Base-by-base conservation (phyloP, 2,329 filamentous ascomycete species). In the Aureobasidium uvarum region DNA sequence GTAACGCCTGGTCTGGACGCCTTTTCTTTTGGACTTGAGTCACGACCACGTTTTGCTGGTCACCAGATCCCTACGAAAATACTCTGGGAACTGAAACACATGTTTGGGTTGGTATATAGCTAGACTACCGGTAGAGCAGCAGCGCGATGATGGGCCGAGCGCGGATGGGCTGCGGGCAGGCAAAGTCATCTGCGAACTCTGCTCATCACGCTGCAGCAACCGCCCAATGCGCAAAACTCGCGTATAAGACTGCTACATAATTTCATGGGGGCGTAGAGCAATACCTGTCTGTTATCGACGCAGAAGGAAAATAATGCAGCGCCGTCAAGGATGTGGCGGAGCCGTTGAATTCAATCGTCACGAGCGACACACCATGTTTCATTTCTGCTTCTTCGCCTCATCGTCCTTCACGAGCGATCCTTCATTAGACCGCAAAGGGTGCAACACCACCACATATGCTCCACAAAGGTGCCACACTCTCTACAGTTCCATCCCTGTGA, bases 381-480 rank as follows among this genome's bases (percentile, higher is more conserved):
- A 62, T 46, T 39, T 25, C 31, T 62, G 43, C 38, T 54, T 51
- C 46, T 62, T 62, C 31, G 56, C 43, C 31, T 46, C 10, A 31
- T 20, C 46, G 39, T 28, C 41, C 46, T 65, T 75, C 68, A 83
- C n/a, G 82, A 84, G 46, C 73, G 74, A 41, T 74, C 70, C 72
- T 87, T 88, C 83, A 88, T 84, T 10, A 74, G 77, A 58, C 85
- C 85, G 72, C 86, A 88, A 13, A 77, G 77, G 16, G 82, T 81
- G 69, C 86, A 88, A 5, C 84, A 87, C 85, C 85, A 88, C 85
- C 85, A 88, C 69, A 85, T 76, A 23, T 79, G 81, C 72, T 88
- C 86, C 84, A 87, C 88, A 67, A 86, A 88, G 0, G 81, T 81
- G 6, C 84, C 83, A 67, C 86, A 89, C 6, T 77, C 74, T 60